Conservation (phyloP, 352 stramenopile genomes). For the Globisporangium uncinulatum region DNA sequence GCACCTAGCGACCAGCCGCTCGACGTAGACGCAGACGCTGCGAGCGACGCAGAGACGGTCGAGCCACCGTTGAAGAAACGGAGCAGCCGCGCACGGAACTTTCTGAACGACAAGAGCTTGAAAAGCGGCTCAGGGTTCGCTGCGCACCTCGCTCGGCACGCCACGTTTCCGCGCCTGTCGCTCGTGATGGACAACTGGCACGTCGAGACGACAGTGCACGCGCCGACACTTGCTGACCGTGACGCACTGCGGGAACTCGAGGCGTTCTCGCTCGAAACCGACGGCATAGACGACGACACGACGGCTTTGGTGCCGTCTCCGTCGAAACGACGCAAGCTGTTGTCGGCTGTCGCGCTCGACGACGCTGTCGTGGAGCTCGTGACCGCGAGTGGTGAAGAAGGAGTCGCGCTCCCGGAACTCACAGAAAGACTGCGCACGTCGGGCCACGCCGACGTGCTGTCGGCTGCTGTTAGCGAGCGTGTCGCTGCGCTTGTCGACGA, state of each 20-base stretch:
- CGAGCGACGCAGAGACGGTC: constrained; percentile 12
- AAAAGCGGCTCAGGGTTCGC: constrained; percentile 61
- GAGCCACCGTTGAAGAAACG: neutral
- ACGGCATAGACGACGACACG: constrained; percentile 3
- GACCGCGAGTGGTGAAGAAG: constrained; percentile 36
- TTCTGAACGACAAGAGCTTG: constrained; percentile 60
- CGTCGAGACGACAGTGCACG: constrained; percentile 61
- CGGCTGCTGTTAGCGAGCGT: constrained; percentile 18
- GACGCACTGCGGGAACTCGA: constrained; percentile 29
- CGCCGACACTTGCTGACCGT: constrained; percentile 34
- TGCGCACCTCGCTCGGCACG: constrained; percentile 62
- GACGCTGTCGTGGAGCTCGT: constrained; percentile 22
- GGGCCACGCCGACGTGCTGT: constrained; percentile 1
- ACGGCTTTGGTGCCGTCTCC: neutral
- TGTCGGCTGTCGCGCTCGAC: neutral
- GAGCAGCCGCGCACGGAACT: neutral
- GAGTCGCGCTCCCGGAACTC: constrained; percentile 28
- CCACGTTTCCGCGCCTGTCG: constrained; percentile 50
- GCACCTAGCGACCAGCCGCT: constrained; percentile 11
- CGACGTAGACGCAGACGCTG: constrained; percentile 10
- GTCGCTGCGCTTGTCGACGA: constrained; percentile 48
- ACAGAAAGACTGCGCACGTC: constrained; percentile 14
- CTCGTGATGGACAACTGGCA: constrained; percentile 67
- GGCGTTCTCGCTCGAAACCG: constrained; percentile 39
- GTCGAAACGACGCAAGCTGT: neutral